phyloP scores from a whole-genome alignment of 73 alveolate species.

The Paramecium sexaurelia region DNA sequence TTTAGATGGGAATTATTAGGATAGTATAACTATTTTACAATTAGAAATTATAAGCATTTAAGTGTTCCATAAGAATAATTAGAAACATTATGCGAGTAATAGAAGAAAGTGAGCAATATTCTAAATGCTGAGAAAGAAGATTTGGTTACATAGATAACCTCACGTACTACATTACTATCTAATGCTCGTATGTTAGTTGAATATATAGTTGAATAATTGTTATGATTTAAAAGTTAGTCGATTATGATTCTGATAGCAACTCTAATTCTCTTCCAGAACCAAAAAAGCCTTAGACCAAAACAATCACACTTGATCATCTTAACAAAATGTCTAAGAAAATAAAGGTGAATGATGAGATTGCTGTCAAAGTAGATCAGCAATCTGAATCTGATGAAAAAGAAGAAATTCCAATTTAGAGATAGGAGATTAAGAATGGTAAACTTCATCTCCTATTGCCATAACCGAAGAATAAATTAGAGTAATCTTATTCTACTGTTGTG shows the following conservation, averaged over 20 bases:
- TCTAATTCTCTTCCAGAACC: not conserved
- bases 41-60: constrained; percentile 48
- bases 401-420: not conserved
- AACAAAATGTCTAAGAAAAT: constrained; percentile 7
- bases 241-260: not conserved
- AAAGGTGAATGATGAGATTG: not conserved
- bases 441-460: not conserved
- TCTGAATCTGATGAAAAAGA: not conserved
- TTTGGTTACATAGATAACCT: not conserved
- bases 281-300: not conserved
- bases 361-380: not conserved
- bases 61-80: not conserved
- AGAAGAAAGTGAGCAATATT: not conserved
- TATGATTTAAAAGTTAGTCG: constrained; percentile 31
- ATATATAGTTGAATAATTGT: constrained; percentile 37
- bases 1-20: constrained; percentile 48
- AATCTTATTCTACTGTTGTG: not conserved
- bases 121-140: constrained; percentile 9
- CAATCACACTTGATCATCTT: not conserved
- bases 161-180: not conserved
- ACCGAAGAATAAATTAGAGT: constrained; percentile 42
- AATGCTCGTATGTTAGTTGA: constrained; percentile 46
- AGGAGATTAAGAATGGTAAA: not conserved
- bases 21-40: not conserved
- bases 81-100: constrained; percentile 38